Conservation (phyloP, 1,284 basidiomycete genomes). For the Gomphus bonarii region DNA sequence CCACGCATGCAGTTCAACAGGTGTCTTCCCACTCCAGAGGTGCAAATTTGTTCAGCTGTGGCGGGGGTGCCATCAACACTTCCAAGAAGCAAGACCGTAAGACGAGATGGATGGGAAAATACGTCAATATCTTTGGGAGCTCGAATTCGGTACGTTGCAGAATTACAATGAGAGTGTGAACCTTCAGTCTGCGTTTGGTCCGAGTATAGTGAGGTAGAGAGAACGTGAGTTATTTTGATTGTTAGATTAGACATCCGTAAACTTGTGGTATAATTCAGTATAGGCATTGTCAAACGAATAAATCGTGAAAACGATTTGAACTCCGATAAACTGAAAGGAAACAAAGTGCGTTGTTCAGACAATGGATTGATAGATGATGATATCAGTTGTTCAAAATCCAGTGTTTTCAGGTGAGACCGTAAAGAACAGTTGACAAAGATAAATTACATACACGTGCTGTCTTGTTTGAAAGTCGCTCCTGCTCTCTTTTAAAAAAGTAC, state of each 20-base stretch:
- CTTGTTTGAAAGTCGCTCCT: slow-evolving; percentile 60
- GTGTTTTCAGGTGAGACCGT: slow-evolving; percentile 7
- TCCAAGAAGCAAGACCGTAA: slow-evolving; percentile 45
- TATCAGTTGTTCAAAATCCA: slow-evolving; percentile 86
- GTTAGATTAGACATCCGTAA: background rate
- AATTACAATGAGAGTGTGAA: background rate
- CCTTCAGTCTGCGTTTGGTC: background rate
- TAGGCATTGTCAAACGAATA: background rate
- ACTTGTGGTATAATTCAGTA: background rate
- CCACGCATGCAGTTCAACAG: slow-evolving; percentile 38
- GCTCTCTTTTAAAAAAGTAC: slow-evolving; percentile 68
- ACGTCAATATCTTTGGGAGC: slow-evolving; percentile 42
- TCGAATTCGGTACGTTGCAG: slow-evolving; percentile 24
- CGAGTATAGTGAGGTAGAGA: background rate
- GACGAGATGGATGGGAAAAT: slow-evolving; percentile 33
- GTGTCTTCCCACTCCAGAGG: slow-evolving; percentile 41
- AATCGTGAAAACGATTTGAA: background rate
- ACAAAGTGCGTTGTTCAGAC: too few species aligned
- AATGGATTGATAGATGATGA: too few species aligned
- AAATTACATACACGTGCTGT: slow-evolving; percentile 50
- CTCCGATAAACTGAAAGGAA: too few species aligned
- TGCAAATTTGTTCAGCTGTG: slow-evolving; percentile 27
- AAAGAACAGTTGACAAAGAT: background rate
- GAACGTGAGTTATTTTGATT: slow-evolving; percentile 1
- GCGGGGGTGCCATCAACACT: slow-evolving; percentile 33